These are phyloP conservation scores for Aspergillus sp. DNA, from an alignment of 2,329 filamentous ascomycete genomes.

Conservation along the genomic window DNA sequence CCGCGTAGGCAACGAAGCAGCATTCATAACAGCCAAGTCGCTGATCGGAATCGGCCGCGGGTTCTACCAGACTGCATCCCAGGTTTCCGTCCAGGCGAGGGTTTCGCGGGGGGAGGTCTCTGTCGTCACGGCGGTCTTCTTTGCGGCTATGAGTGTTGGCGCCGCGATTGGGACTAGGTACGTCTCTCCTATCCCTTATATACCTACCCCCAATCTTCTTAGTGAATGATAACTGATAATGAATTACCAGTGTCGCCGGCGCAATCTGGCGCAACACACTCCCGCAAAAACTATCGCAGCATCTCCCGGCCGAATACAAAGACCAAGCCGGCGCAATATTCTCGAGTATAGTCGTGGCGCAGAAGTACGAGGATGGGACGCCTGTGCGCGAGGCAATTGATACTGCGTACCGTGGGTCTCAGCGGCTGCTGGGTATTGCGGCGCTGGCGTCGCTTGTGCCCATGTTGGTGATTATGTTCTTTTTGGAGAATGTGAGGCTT, in stretches of 20 bases:
- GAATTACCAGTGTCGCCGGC: slow-evolving; percentile 28
- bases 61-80: slow-evolving; percentile 35
- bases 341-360: slow-evolving; percentile 20
- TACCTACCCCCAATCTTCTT: no score
- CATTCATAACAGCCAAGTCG: slow-evolving; percentile 36
- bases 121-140: slow-evolving; percentile 39
- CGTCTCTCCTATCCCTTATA: no score
- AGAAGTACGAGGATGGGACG: slow-evolving; percentile 15
- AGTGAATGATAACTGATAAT: not conserved
- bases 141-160: slow-evolving; percentile 34
- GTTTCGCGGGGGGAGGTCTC: slow-evolving; percentile 37
- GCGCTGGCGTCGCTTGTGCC: slow-evolving; percentile 15
- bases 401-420: slow-evolving; percentile 22
- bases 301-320: slow-evolving; percentile 22
- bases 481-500: slow-evolving; percentile 22
- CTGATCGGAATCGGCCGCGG: slow-evolving; percentile 37
- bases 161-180: slow-evolving; percentile 36
- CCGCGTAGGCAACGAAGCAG: slow-evolving; percentile 31
- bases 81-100: slow-evolving; percentile 38
- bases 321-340: slow-evolving; percentile 21
- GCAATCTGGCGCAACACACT: slow-evolving; percentile 38
- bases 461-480: slow-evolving; percentile 24
- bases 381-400: slow-evolving; percentile 19
- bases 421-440: slow-evolving; percentile 21
- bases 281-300: slow-evolving; percentile 16